Percentiles rank a stretch among this genome's conserved stretches.
Conservation (phyloP, 352 stramenopile genomes). For the Phytopythium helicoides region DNA sequence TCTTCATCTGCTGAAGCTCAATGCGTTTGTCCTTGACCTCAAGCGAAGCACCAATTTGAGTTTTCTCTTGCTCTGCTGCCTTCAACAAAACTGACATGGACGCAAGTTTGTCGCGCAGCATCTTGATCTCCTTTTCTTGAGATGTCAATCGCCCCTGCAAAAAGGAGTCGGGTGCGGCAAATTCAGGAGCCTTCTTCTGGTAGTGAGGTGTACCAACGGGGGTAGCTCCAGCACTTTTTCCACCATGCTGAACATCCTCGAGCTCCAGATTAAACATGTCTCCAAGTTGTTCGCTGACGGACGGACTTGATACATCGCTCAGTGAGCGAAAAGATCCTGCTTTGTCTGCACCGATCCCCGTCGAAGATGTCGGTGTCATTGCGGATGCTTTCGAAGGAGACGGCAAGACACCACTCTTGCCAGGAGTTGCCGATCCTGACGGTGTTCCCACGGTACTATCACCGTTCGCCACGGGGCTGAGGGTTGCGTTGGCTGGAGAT, state of each 20-base stretch:
- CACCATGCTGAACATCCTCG: constrained; percentile 9
- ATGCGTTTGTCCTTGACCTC: constrained; percentile 81
- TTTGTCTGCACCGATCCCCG: constrained; percentile 2
- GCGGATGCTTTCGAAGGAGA: not conserved
- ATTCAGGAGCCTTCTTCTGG: constrained; percentile 6
- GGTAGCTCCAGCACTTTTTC: not conserved
- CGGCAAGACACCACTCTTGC: not conserved
- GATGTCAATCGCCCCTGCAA: constrained; percentile 59
- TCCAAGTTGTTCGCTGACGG: constrained; percentile 20
- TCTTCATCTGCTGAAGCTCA: constrained; percentile 58
- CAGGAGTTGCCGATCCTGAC: not conserved
- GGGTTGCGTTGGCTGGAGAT: constrained; percentile 2
- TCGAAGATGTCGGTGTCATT: not conserved
- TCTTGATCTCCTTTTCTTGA: constrained; percentile 65
- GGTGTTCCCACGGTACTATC: not conserved
- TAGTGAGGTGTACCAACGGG: constrained; percentile 1
- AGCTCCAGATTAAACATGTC: constrained; percentile 31
- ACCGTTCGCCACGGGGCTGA: not conserved
- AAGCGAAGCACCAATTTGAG: constrained; percentile 40
- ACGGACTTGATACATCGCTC: constrained; percentile 23
- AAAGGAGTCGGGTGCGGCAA: constrained; percentile 24
- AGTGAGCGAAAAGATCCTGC: constrained; percentile 15
- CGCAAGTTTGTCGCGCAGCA: constrained; percentile 69
- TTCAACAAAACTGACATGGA: constrained; percentile 65
- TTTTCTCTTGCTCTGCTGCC: constrained; percentile 65